Evolutionary conservation across 345 rosid species (phyloP).

Genomic region (Clarkia xantiana): DNA sequence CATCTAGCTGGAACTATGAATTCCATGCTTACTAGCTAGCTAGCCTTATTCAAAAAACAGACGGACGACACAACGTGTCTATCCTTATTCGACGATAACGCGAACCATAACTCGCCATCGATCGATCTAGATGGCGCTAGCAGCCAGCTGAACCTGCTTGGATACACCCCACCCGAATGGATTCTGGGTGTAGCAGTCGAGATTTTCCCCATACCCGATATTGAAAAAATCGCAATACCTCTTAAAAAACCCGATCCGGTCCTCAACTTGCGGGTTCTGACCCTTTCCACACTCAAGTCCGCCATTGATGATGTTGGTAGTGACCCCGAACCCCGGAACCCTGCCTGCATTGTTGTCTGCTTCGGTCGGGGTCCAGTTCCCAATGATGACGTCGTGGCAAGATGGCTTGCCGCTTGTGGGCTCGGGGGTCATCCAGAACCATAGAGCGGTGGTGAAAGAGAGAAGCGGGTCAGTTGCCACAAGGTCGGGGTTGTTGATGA

Average conservation of each 20-base stretch:
- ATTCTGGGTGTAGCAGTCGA: constrained; percentile 43
- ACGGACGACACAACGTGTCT: too few relatives aligned
- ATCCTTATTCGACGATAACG: too few relatives aligned
- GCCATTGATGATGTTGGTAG: constrained; percentile 55
- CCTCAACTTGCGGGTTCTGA: constrained; percentile 20
- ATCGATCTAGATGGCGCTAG: too few relatives aligned
- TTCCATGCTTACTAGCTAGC: too few relatives aligned
- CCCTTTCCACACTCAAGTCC: constrained; percentile 48
- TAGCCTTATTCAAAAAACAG: too few relatives aligned
- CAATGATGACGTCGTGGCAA: constrained; percentile 45
- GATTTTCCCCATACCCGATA: constrained; percentile 33
- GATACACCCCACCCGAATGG: constrained; percentile 19
- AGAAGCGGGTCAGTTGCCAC: constrained; percentile 24
- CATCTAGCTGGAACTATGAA: too few relatives aligned
- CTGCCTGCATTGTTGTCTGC: constrained; percentile 31
- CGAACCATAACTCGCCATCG: too few relatives aligned
- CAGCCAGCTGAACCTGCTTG: too few relatives aligned
- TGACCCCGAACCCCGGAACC: constrained; percentile 31
- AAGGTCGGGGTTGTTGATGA: constrained; percentile 48
- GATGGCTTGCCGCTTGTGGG: constrained; percentile 44
- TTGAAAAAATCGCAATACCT: constrained; percentile 39
- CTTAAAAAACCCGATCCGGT: constrained; percentile 53
- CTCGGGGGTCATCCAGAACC: constrained; percentile 66
- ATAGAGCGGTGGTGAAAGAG: constrained; percentile 56
- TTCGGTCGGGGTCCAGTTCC: constrained; percentile 24